Conservation (phyloP, 2,329 filamentous ascomycete species). For the Escovopsis sp. region DNA sequence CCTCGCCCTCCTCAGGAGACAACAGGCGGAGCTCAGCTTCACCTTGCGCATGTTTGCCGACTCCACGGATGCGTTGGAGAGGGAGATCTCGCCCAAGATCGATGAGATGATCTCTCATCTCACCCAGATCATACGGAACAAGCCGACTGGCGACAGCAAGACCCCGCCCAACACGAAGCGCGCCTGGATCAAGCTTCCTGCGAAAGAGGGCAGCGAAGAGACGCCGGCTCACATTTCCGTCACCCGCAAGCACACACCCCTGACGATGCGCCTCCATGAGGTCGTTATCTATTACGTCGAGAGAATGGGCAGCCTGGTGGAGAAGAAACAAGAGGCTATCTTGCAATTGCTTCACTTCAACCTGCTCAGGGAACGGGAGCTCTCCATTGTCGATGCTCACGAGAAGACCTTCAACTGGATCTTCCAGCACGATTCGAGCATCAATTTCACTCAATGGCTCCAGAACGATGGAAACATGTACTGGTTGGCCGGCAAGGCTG, state of each 20-base stretch:
- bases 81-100: neutral
- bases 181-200: neutral
- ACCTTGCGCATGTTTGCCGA: neutral
- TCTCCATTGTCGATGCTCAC: slow-evolving; percentile 2
- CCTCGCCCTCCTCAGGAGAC: neutral
- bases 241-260: neutral
- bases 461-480: slow-evolving; percentile 7
- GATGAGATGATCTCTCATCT: neutral
- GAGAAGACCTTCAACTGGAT: slow-evolving; percentile 14
- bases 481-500: slow-evolving; percentile 19
- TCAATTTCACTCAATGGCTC: slow-evolving; percentile 11
- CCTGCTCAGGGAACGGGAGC: slow-evolving; percentile 1
- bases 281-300: neutral
- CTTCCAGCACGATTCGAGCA: slow-evolving; percentile 5
- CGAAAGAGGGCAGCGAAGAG: neutral
- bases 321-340: neutral
- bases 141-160: neutral
- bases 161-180: neutral
- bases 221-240: neutral
- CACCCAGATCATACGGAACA: neutral
- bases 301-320: neutral
- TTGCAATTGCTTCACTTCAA: slow-evolving; percentile 1
- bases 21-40: neutral
- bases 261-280: neutral
- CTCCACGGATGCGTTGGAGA: neutral